These are phyloP conservation scores for Kwoniella dendrophila DNA, from an alignment of 768 basidiomycete genomes.

Conservation along the genomic window DNA sequence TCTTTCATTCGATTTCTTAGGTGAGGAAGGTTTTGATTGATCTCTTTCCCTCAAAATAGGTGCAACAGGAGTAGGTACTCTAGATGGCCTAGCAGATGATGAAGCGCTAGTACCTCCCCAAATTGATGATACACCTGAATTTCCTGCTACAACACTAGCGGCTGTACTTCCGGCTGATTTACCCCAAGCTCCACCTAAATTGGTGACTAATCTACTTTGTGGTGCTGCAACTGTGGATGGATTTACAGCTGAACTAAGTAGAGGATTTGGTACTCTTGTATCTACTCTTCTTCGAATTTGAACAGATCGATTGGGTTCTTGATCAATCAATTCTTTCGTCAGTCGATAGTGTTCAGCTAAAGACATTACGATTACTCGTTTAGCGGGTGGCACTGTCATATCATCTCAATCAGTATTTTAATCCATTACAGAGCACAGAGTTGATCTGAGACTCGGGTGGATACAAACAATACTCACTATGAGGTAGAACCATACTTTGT, in stretches of 20 bases:
- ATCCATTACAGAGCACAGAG: constrained; percentile 66
- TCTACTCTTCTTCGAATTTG: constrained; percentile 80
- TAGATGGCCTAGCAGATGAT: constrained; percentile 11
- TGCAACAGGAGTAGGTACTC: constrained; percentile 20
- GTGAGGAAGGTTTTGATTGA: background rate
- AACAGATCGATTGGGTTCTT: constrained; percentile 79
- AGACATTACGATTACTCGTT: constrained; percentile 74
- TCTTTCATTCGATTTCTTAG: background rate
- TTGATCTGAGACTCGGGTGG: background rate
- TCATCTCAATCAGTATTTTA: background rate
- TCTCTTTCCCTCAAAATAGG: constrained; percentile 16
- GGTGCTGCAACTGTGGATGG: constrained; percentile 57
- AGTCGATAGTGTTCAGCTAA: constrained; percentile 78
- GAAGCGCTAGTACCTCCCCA: background rate
- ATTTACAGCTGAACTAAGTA: constrained; percentile 57
- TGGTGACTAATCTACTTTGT: constrained; percentile 19
- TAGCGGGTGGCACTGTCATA: constrained; percentile 67
- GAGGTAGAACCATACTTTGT: constrained; percentile 45
- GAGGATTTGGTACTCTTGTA: constrained; percentile 72
- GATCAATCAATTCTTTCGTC: constrained; percentile 83
- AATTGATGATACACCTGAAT: background rate
- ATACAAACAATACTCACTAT: constrained; percentile 17
- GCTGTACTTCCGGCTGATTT: constrained; percentile 13
- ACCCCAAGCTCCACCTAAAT: constrained; percentile 16
- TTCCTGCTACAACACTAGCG: constrained; percentile 13